Conservation (phyloP, 768 basidiomycete species). For the Naganishia vishniacii region DNA sequence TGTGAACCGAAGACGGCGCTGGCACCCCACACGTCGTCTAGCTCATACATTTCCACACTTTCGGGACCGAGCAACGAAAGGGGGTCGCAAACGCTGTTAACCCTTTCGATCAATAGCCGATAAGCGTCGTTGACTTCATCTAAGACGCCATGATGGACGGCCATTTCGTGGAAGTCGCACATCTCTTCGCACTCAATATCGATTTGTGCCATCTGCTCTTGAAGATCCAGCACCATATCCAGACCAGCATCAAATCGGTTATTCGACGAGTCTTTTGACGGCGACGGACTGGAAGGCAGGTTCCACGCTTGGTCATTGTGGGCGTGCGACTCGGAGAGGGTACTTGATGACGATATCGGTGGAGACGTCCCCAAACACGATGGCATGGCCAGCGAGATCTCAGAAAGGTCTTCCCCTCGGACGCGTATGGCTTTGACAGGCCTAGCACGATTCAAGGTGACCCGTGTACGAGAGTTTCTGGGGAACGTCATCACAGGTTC, state of each 20-base stretch:
- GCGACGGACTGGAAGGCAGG: not conserved
- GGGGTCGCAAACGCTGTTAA: not conserved
- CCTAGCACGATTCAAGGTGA: not conserved
- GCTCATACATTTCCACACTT: constrained; percentile 22
- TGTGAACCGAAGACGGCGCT: no score
- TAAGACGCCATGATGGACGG: not conserved
- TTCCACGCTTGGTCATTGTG: no score
- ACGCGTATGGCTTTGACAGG: not conserved
- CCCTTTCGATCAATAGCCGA: not conserved
- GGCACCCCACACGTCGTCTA: constrained; percentile 21
- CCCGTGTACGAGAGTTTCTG: no score
- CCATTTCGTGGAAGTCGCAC: not conserved
- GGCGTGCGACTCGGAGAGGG: no score
- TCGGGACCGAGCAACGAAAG: constrained; percentile 19
- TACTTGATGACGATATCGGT: not conserved
- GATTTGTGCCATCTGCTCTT: constrained; percentile 3
- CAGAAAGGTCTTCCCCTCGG: not conserved
- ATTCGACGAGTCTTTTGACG: not conserved
- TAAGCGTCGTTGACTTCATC: not conserved
- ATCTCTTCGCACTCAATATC: not conserved
- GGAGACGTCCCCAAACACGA: not conserved
- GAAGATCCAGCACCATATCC: not conserved
- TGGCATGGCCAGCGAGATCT: not conserved
- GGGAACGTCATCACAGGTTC: no score
- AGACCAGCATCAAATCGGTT: not conserved